These are phyloP conservation scores for Calonectria pseudoreteaudii DNA, from an alignment of 2,329 filamentous ascomycete genomes.

Conservation along the genomic window DNA sequence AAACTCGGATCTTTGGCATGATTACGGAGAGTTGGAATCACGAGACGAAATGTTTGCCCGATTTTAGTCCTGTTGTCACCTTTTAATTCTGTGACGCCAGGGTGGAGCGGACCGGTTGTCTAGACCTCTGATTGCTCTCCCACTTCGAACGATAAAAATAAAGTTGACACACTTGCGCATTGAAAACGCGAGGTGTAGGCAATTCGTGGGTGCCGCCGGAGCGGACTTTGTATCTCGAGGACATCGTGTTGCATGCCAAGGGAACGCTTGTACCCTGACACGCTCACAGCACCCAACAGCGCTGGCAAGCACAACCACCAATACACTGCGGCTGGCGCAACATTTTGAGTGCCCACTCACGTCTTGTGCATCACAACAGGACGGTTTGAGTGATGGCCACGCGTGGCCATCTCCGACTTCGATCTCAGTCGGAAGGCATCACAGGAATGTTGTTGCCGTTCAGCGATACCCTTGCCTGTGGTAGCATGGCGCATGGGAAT, in stretches of 20 bases:
- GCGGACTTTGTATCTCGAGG: constrained; percentile 33
- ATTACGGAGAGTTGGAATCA: constrained; percentile 1
- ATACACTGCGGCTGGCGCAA: background rate
- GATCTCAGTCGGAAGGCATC: constrained; percentile 27
- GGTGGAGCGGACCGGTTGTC: constrained; percentile 77
- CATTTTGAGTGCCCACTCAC: background rate
- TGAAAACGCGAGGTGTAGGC: constrained; percentile 71
- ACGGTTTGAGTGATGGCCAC: constrained; percentile 17
- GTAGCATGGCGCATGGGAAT: background rate
- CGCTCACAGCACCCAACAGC: background rate
- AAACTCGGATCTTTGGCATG: constrained; percentile 2
- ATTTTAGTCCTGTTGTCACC: constrained; percentile 74
- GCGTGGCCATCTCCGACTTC: constrained; percentile 21
- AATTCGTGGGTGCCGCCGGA: constrained; percentile 63
- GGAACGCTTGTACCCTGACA: constrained; percentile 21
- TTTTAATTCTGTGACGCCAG: constrained; percentile 66
- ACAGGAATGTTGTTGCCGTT: constrained; percentile 11
- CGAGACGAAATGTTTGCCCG: constrained; percentile 59
- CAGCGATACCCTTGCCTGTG: constrained; percentile 1
- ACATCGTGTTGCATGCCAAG: background rate
- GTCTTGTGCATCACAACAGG: constrained; percentile 22
- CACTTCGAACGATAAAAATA: constrained; percentile 66
- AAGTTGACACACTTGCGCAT: constrained; percentile 72
- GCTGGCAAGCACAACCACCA: background rate
- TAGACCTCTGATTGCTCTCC: constrained; percentile 73